These are phyloP conservation scores for Turritis glabra DNA, from an alignment of 345 rosid species.

Conservation along the genomic window DNA sequence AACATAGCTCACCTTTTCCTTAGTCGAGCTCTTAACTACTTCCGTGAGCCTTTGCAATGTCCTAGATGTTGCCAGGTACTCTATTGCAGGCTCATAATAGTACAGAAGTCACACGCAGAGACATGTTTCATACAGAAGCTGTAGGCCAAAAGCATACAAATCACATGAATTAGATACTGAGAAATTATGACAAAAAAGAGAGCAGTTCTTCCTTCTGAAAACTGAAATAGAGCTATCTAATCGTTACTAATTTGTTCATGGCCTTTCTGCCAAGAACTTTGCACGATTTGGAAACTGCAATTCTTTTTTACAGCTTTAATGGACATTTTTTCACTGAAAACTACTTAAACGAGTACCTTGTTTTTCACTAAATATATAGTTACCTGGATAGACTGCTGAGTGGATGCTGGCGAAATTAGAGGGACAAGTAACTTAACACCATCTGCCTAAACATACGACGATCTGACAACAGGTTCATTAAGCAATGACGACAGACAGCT, in stretches of 20 bases:
- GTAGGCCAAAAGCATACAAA: constrained; percentile 32
- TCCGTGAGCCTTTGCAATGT: constrained; percentile 72
- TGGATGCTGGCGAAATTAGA: constrained; percentile 87
- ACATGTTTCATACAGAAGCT: too few species aligned
- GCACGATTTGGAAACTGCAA: background rate
- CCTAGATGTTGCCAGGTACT: constrained; percentile 81
- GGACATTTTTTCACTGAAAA: background rate
- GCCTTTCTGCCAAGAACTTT: background rate
- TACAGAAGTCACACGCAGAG: constrained; percentile 90
- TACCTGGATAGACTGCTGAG: constrained; percentile 97
- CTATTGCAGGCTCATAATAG: constrained; percentile 86
- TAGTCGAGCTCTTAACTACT: constrained; percentile 72
- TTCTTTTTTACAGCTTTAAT: background rate
- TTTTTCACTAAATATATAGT: constrained; percentile 3
- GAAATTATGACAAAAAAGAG: constrained; percentile 8
- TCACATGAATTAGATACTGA: constrained; percentile 17
- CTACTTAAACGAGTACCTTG: too few species aligned
- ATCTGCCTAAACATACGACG: constrained; percentile 84
- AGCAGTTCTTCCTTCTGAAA: background rate
- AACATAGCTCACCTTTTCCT: constrained; percentile 73
- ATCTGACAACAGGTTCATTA: constrained; percentile 84
- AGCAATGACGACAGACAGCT: constrained; percentile 74
- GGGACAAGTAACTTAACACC: constrained; percentile 90
- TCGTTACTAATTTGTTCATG: background rate
- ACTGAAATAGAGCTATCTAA: background rate